phyloP scores from a whole-genome alignment of 805 yeast genomes.

The Alloascoidea hylecoeti region DNA sequence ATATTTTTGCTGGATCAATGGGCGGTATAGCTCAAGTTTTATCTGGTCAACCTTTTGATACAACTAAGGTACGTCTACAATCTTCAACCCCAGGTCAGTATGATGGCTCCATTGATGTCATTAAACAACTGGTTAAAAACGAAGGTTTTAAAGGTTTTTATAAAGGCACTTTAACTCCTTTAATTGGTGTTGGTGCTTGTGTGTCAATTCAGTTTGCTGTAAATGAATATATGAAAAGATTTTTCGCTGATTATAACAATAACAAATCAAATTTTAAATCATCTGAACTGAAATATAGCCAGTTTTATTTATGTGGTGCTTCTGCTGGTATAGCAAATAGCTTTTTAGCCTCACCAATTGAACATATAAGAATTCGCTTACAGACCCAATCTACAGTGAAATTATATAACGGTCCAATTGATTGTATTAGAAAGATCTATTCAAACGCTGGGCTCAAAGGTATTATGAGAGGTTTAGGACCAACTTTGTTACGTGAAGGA shows the following conservation, averaged over 20 bases:
- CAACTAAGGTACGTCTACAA: constrained; percentile 86
- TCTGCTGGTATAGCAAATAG: constrained; percentile 92
- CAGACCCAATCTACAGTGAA: constrained; percentile 69
- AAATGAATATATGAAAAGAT: constrained; percentile 85
- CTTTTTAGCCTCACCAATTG: constrained; percentile 84
- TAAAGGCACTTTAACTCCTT: constrained; percentile 88
- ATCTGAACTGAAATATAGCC: constrained; percentile 31
- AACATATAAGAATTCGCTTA: constrained; percentile 84
- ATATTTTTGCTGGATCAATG: constrained; percentile 79
- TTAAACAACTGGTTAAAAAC: constrained; percentile 49
- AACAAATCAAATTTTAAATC: constrained; percentile 21
- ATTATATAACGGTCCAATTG: constrained; percentile 58
- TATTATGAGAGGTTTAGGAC: constrained; percentile 66
- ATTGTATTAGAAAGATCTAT: constrained; percentile 46
- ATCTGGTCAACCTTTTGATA: constrained; percentile 93
- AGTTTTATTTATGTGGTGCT: constrained; percentile 73
- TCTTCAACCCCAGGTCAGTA: constrained; percentile 71
- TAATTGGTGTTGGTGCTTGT: constrained; percentile 95
- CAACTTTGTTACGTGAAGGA: constrained; percentile 75
- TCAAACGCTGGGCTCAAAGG: constrained; percentile 38
- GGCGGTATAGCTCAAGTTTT: constrained; percentile 93
- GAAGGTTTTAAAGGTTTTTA: constrained; percentile 86
- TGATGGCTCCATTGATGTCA: constrained; percentile 63
- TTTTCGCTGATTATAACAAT: constrained; percentile 32
- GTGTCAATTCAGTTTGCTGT: constrained; percentile 94